phyloP scores from a whole-genome alignment of 805 yeast genomes.

The Candida yuanshanica region DNA sequence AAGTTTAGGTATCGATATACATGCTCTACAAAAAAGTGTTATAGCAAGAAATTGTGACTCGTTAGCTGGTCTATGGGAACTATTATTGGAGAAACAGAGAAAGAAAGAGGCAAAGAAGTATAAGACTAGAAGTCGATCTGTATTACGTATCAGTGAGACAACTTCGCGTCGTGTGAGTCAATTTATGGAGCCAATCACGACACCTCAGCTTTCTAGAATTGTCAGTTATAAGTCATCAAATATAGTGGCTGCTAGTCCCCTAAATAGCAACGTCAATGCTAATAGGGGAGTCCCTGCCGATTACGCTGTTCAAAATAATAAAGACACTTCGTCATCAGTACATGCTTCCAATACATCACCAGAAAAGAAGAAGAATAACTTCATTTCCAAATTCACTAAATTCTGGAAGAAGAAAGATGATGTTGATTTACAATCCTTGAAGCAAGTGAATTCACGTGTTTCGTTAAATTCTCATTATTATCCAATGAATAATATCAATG shows the following conservation, averaged over 20 bases:
- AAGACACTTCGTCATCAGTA: not conserved
- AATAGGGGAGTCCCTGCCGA: not conserved
- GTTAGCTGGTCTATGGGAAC: conserved; percentile 68
- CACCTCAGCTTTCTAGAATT: conserved; percentile 24
- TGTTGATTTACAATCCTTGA: not conserved
- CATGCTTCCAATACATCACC: conserved; percentile 14
- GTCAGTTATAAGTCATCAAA: conserved; percentile 22
- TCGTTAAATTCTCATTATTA: conserved; percentile 2
- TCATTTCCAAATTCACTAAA: conserved; percentile 28
- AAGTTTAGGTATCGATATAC: conserved; percentile 59
- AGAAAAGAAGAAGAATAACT: conserved; percentile 25
- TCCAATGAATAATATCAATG: conserved; percentile 1
- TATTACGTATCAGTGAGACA: conserved; percentile 23
- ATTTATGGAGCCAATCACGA: conserved; percentile 19
- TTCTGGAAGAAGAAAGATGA: conserved; percentile 26
- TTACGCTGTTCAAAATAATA: not conserved
- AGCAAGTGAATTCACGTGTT: conserved; percentile 1
- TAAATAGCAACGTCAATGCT: not conserved
- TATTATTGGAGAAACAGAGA: conserved; percentile 47
- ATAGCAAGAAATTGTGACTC: conserved; percentile 59
- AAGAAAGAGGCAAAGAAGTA: conserved; percentile 26
- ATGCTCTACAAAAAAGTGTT: conserved; percentile 52
- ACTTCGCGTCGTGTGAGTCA: conserved; percentile 25
- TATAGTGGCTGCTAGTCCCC: not conserved
- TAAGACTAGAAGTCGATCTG: conserved; percentile 31